A percentile compares a stretch with the other conserved stretches of the same genome.
Evolutionary conservation across 768 basidiomycete genomes (phyloP).

Genomic region (Rhodotorula babjevae): DNA sequence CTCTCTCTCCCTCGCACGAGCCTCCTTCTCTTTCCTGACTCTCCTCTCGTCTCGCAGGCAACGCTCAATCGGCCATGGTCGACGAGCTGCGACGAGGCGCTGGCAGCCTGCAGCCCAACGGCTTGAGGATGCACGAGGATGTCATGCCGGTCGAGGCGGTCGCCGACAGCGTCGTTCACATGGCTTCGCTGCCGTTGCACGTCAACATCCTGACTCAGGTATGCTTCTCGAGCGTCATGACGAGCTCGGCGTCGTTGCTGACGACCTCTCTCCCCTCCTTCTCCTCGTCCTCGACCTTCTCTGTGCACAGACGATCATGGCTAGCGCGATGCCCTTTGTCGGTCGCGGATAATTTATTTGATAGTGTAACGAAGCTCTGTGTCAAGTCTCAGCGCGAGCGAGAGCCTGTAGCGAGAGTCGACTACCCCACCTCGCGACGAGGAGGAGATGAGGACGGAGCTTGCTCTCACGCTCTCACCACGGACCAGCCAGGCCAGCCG

Average conservation of each 20-base stretch:
- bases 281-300: not conserved
- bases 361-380: too few relatives aligned
- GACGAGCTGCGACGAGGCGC: slow-evolving; percentile 52
- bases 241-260: too few relatives aligned
- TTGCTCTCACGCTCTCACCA: not conserved
- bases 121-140: slow-evolving; percentile 56
- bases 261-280: not conserved
- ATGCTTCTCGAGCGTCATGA: not conserved
- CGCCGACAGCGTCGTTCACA: slow-evolving; percentile 64
- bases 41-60: slow-evolving; percentile 52
- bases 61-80: slow-evolving; percentile 65
- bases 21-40: not conserved
- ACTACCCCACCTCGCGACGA: too few relatives aligned
- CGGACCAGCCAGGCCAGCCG: not conserved
- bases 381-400: too few relatives aligned
- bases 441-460: too few relatives aligned
- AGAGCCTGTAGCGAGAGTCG: too few relatives aligned
- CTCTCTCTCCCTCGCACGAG: not conserved
- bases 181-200: slow-evolving; percentile 63
- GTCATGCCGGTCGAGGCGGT: slow-evolving; percentile 70
- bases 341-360: slow-evolving; percentile 48
- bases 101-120: slow-evolving; percentile 61
- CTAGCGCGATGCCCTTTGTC: slow-evolving; percentile 53
- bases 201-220: slow-evolving; percentile 61
- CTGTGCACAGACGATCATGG: slow-evolving; percentile 45